phyloP scores from a whole-genome alignment of 1,284 basidiomycete genomes.

The Naganishia sp. region DNA sequence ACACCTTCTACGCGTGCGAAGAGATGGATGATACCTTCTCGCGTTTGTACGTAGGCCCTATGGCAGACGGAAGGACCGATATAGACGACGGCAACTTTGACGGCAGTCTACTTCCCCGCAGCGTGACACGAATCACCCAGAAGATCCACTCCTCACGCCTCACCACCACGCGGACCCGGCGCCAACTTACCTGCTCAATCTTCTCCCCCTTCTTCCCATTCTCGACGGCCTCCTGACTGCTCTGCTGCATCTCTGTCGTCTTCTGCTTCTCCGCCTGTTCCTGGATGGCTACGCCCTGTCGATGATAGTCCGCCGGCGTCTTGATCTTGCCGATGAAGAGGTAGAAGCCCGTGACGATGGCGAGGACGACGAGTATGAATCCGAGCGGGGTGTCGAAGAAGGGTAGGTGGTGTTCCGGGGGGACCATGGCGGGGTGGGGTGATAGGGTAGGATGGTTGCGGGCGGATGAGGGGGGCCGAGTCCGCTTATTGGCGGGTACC shows the following conservation, averaged over 20 bases:
- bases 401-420: conserved; percentile 2
- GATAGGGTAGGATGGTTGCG: background rate
- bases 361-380: conserved; percentile 17
- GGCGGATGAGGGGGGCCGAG: background rate
- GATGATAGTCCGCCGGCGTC: conserved; percentile 25
- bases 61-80: no score
- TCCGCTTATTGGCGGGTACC: conserved; percentile 1
- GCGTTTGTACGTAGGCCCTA: no score
- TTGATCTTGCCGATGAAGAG: conserved; percentile 20
- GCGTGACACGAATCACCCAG: no score
- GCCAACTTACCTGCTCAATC: conserved; percentile 24
- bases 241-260: background rate
- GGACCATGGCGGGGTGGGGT: conserved; percentile 10
- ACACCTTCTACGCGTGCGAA: no score
- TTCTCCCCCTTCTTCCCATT: conserved; percentile 24
- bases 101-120: no score
- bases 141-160: background rate
- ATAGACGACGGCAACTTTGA: no score
- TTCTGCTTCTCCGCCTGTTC: background rate
- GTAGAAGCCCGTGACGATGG: conserved; percentile 22
- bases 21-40: no score
- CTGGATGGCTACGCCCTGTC: conserved; percentile 16
- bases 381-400: conserved; percentile 26
- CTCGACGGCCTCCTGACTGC: conserved; percentile 19
- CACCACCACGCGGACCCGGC: background rate